Conservation (phyloP, 2,329 filamentous ascomycete genomes). For the Fusarium citri region DNA sequence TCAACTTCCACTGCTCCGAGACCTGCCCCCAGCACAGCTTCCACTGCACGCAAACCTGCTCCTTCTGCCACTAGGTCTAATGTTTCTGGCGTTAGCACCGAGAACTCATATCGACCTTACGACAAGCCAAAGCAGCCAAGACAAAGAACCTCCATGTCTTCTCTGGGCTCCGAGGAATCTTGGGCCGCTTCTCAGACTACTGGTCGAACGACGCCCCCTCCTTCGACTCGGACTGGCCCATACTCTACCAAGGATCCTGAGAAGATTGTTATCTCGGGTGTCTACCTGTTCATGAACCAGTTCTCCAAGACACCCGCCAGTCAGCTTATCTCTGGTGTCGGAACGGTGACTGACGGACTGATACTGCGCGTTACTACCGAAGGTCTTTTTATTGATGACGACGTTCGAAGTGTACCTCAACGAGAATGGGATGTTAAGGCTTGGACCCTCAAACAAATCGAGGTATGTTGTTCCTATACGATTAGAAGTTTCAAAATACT, state of each 20-base stretch:
- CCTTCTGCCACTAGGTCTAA: slow-evolving; percentile 66
- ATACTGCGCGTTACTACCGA: slow-evolving; percentile 93
- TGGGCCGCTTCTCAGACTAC: slow-evolving; percentile 89
- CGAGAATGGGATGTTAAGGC: slow-evolving; percentile 99
- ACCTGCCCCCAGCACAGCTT: slow-evolving; percentile 42
- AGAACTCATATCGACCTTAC: slow-evolving; percentile 82
- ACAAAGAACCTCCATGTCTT: slow-evolving; percentile 74
- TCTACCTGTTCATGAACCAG: slow-evolving; percentile 91
- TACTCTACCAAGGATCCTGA: slow-evolving; percentile 92
- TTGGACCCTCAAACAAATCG: slow-evolving; percentile 93
- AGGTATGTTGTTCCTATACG: slow-evolving; percentile 80
- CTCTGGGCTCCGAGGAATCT: slow-evolving; percentile 81
- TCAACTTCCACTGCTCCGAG: slow-evolving; percentile 37
- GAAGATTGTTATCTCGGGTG: slow-evolving; percentile 95
- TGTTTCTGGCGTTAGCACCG: slow-evolving; percentile 68
- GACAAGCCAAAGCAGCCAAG: slow-evolving; percentile 71
- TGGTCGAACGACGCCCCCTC: slow-evolving; percentile 83
- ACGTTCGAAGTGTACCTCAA: slow-evolving; percentile 89
- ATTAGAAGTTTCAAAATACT: slow-evolving; percentile 58
- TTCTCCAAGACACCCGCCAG: slow-evolving; percentile 91
- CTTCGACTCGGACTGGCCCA: slow-evolving; percentile 78
- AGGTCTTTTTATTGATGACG: slow-evolving; percentile 96
- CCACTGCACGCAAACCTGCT: slow-evolving; percentile 51
- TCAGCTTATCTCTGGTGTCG: slow-evolving; percentile 86
- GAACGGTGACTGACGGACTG: slow-evolving; percentile 89